Evolutionary conservation across 495 filamentous ascomycete genomes (phyloP).

Genomic region (Neurospora pannonica): DNA sequence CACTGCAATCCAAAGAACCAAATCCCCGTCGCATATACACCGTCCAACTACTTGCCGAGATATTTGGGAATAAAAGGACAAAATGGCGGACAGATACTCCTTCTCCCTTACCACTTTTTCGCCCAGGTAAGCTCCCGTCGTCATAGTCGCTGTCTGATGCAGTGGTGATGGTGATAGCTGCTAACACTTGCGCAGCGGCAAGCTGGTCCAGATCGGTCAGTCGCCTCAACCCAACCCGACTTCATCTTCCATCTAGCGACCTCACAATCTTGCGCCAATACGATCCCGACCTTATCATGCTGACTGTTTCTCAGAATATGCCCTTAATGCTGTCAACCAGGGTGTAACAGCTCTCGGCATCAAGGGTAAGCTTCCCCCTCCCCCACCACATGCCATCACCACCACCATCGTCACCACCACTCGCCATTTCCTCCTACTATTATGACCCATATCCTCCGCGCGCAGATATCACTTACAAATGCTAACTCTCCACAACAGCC

Average conservation of each 20-base stretch:
- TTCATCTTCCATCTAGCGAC: not conserved
- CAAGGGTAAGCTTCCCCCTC: conserved; percentile 57
- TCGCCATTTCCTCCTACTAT: not conserved
- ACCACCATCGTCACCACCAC: not conserved
- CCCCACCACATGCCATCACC: not conserved
- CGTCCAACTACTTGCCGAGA: not conserved
- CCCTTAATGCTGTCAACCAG: conserved; percentile 96
- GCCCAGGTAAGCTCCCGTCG: conserved; percentile 65
- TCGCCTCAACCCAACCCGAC: conserved; percentile 1
- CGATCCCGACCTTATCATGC: not conserved
- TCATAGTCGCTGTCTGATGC: conserved; percentile 5
- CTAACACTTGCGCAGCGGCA: conserved; percentile 64
- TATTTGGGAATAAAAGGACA: conserved; percentile 6
- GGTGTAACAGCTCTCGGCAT: conserved; percentile 96
- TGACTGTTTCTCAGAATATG: conserved; percentile 67
- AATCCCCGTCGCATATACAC: not conserved
- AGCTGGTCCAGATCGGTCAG: conserved; percentile 79
- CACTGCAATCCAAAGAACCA: conserved; percentile 1
- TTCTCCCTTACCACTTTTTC: conserved; percentile 99
- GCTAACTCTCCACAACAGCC: conserved; percentile 38
- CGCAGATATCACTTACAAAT: not conserved
- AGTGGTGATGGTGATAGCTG: conserved; percentile 7
- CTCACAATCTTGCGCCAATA: not conserved
- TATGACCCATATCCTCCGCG: not conserved
- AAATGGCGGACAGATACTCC: conserved; percentile 97